Evolutionary conservation across 306 rosid genomes (phyloP).

Genomic region (Rosa persica): DNA sequence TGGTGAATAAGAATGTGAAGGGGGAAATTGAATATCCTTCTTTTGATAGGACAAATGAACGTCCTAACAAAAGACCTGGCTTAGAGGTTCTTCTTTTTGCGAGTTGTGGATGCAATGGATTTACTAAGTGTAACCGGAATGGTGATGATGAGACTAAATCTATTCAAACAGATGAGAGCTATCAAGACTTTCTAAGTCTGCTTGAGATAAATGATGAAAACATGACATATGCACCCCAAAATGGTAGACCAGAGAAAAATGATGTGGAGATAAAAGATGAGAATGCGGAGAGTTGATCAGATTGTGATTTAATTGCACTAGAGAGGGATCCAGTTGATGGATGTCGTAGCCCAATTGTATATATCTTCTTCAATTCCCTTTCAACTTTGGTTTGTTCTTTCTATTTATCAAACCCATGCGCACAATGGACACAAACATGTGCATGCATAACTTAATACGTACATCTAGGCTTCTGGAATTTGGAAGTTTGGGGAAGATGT

Average conservation of each 20-base stretch:
- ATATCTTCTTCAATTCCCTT: slow-evolving; percentile 23
- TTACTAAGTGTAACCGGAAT: not conserved
- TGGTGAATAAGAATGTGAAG: too few relatives aligned
- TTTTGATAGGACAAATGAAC: too few relatives aligned
- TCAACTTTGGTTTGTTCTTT: slow-evolving; percentile 5
- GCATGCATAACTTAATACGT: too few relatives aligned
- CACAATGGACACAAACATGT: not conserved
- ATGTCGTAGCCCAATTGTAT: slow-evolving; percentile 33
- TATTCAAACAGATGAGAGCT: not conserved
- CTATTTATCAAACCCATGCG: not conserved
- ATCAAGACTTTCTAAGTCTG: not conserved
- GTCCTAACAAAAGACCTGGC: not conserved
- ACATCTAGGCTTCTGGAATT: not conserved
- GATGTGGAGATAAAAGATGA: not conserved
- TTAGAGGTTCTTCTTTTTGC: not conserved
- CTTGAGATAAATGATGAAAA: slow-evolving; percentile 15
- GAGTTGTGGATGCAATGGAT: not conserved
- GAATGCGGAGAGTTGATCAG: slow-evolving; percentile 32
- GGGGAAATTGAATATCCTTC: too few relatives aligned
- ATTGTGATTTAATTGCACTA: slow-evolving; percentile 30
- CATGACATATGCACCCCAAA: slow-evolving; percentile 6
- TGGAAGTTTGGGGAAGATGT: not conserved
- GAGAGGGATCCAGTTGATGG: slow-evolving; percentile 24
- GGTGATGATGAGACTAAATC: not conserved
- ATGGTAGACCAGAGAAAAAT: slow-evolving; percentile 17